Conservation (phyloP, 2,329 filamentous ascomycete genomes). For the Penicillium griseofulvum region DNA sequence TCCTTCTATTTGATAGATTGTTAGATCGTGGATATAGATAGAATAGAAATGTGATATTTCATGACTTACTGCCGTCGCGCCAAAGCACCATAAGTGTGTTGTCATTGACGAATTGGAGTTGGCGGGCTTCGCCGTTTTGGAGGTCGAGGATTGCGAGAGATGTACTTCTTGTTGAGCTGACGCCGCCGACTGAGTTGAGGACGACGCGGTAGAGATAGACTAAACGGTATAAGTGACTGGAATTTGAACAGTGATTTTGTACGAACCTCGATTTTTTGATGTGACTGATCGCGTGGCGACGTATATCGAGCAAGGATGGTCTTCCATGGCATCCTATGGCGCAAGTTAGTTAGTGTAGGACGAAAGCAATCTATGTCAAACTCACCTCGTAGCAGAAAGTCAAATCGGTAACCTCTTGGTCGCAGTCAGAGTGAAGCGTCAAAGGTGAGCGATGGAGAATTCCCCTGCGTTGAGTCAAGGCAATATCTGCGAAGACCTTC, state of each 20-base stretch:
- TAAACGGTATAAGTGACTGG: slow-evolving; percentile 29
- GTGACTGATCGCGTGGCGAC: slow-evolving; percentile 34
- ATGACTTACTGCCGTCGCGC: slow-evolving; percentile 32
- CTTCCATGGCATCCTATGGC: slow-evolving; percentile 24
- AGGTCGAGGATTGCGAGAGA: slow-evolving; percentile 34
- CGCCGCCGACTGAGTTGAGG: slow-evolving; percentile 57
- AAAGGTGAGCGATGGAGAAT: slow-evolving; percentile 63
- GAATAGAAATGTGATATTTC: neutral
- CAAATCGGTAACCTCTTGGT: slow-evolving; percentile 51
- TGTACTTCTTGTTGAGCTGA: slow-evolving; percentile 49
- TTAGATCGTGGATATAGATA: neutral
- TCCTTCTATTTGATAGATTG: slow-evolving; percentile 19
- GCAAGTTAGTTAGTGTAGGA: slow-evolving; percentile 1
- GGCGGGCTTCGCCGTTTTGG: slow-evolving; percentile 44
- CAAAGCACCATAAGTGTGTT: slow-evolving; percentile 60
- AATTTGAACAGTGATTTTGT: neutral
- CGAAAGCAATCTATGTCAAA: neutral
- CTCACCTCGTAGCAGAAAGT: slow-evolving; percentile 55
- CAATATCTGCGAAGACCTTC: slow-evolving; percentile 65
- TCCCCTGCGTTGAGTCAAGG: slow-evolving; percentile 66
- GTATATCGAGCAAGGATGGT: slow-evolving; percentile 32
- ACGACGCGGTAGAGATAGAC: slow-evolving; percentile 58
- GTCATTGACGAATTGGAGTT: slow-evolving; percentile 68
- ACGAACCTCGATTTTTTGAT: slow-evolving; percentile 34
- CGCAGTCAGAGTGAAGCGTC: slow-evolving; percentile 45